Base-by-base conservation (phyloP, 2,329 filamentous ascomycete genomes). In the Cercospora janseana region DNA sequence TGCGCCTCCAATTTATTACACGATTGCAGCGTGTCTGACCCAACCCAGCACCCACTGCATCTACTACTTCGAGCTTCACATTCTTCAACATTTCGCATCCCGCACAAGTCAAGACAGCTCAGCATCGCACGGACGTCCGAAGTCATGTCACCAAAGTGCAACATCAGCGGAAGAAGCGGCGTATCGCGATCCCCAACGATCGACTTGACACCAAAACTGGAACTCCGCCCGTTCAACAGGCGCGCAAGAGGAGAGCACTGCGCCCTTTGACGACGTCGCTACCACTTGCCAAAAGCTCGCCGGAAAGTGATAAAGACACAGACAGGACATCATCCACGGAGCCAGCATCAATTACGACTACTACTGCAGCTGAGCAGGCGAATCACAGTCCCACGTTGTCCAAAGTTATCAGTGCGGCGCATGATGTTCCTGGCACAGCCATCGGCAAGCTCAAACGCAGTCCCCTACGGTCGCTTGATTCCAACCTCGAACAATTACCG, bases 111-210 rank as follows among this genome's bases (percentile, higher is more conserved):
- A 26, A 23, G 26, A 40, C 20, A 20, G 13, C 35, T 4, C 35
- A 40, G 35, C 26, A 40, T 26, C 35, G 35, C 3, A 40, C 4
- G 6, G 6, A 40, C 12, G 32, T 47, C 24, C 44, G 44, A 23
- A 47, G 44, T 28, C 34, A 47, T 47, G 32, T 47, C 34, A 47
- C 44, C 15, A 29, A 35, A 5, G 8, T 27, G 13, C 44, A 40
- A n/a, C 44, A 47, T 28, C 44, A 34, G 3, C 2, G 12, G 31
- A 21, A n/a, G 5, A 46, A 20, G 16, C 21, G 20, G 4, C 35
- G 15, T 10, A 40, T 23, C n/a, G 26, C 35, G 5, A 31, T 23
- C 26, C 28, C 29, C 3, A 40, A 26, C 12, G 28, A 38, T 7
- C 9, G 32, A 4, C 21, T 15, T n/a, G 35, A 10, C 12, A 13